Conservation (phyloP, 164 flowering plant species). For the Magnolia officinalis region DNA sequence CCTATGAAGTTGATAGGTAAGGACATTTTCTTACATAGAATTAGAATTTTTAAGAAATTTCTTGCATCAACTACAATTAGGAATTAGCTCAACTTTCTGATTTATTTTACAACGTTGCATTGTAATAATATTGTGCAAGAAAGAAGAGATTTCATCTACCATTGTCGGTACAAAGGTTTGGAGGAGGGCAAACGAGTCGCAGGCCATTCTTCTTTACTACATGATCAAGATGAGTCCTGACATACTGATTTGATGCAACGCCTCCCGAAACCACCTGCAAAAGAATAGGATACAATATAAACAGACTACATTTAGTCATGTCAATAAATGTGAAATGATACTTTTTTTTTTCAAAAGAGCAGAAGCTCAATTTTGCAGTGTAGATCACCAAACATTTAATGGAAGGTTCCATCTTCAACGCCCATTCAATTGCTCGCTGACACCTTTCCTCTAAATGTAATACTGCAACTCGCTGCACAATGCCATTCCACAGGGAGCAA, state of each 20-base stretch:
- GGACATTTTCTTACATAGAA: background rate
- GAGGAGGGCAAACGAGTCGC: slow-evolving; percentile 93
- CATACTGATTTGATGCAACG: slow-evolving; percentile 91
- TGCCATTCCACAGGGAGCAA: slow-evolving; percentile 1
- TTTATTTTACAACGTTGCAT: background rate
- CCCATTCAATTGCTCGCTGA: slow-evolving; percentile 93
- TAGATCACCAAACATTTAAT: slow-evolving; percentile 57
- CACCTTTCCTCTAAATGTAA: slow-evolving; percentile 92
- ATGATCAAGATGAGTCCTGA: slow-evolving; percentile 63
- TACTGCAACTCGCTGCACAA: slow-evolving; percentile 84
- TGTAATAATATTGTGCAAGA: background rate
- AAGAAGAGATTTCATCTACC: slow-evolving; percentile 38
- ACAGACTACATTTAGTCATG: background rate
- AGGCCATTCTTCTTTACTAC: slow-evolving; percentile 54
- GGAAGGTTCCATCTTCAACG: slow-evolving; percentile 75
- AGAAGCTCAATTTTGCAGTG: slow-evolving; percentile 2
- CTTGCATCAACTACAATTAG: background rate
- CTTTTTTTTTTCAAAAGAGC: background rate
- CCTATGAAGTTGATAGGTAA: background rate
- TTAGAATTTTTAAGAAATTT: background rate
- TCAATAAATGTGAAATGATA: background rate
- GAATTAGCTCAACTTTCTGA: background rate
- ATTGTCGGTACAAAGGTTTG: slow-evolving; percentile 92
- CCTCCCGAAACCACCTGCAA: slow-evolving; percentile 91
- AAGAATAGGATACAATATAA: slow-evolving; percentile 6